A percentile compares a stretch with the other conserved stretches of the same genome.
These are phyloP conservation scores for Leccinum laetum DNA, from an alignment of 1,284 basidiomycete genomes.

Conservation along the genomic window DNA sequence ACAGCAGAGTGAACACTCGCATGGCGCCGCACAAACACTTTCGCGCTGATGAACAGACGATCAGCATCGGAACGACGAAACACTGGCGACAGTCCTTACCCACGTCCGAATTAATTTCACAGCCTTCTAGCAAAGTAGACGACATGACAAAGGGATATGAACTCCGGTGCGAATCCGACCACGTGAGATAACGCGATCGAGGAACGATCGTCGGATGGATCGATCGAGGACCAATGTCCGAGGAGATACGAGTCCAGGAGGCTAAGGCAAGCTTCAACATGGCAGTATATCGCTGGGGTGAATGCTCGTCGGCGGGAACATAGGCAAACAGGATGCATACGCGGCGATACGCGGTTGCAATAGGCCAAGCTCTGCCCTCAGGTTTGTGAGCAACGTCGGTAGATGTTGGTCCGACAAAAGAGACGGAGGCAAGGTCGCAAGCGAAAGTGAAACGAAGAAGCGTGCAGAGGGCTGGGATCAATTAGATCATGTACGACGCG, in stretches of 20 bases:
- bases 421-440: slow-evolving; percentile 39
- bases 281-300: slow-evolving; percentile 34
- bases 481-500: slow-evolving; percentile 10
- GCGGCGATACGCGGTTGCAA: slow-evolving; percentile 40
- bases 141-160: slow-evolving; percentile 47
- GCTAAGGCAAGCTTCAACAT: slow-evolving; percentile 55
- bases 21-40: slow-evolving; percentile 57
- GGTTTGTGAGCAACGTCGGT: slow-evolving; percentile 37
- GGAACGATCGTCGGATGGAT: slow-evolving; percentile 19
- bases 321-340: slow-evolving; percentile 41
- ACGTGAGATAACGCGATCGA: slow-evolving; percentile 13
- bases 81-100: slow-evolving; percentile 12
- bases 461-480: slow-evolving; percentile 51
- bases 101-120: slow-evolving; percentile 6
- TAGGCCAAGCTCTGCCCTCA: slow-evolving; percentile 39
- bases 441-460: slow-evolving; percentile 49
- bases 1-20: slow-evolving; percentile 67
- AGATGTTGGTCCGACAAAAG: slow-evolving; percentile 33
- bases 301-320: slow-evolving; percentile 22
- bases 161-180: slow-evolving; percentile 42
- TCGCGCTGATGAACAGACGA: slow-evolving; percentile 30
- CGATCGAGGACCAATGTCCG: slow-evolving; percentile 44
- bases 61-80: neutral
- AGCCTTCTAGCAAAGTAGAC: slow-evolving; percentile 32
- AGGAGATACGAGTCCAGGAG: slow-evolving; percentile 65